Evolutionary conservation across 2,329 filamentous ascomycete genomes (phyloP), one percentile per base, ranked within the genome.

Genomic region (Verticillium tricorpus): DNA sequence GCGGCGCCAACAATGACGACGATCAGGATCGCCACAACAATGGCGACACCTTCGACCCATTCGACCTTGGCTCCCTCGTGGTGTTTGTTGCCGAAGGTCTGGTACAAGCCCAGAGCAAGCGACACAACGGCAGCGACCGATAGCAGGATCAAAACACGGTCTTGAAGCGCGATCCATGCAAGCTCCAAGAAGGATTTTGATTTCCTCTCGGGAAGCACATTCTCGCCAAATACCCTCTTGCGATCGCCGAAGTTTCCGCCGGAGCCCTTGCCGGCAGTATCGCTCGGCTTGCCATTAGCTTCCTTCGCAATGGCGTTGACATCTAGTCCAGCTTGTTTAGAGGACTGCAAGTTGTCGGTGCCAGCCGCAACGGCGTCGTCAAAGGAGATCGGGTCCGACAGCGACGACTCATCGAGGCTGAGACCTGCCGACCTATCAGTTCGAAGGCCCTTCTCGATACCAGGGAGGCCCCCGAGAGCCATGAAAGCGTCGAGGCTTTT

Each of bases 41-140:
- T 92, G 15, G 91, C 90, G 8, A 93, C 87, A 66, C 90, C 90
- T 74, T 94, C 91, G 4, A 93, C 88, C 91, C 91, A 93, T 72
- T 93, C 88, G 14, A 92, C 85, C 40, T 82, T 82, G 12, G 86
- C 79, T 35, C 76, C 71, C 37, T 74, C 77, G n/a, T 80, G 73
- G 11, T 79, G 74, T 7, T 73, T 63, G 61, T 80, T 80, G n/a
- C 83, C 85, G 60, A 89, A 82, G 1, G 89, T 88, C 69, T 93
- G 88, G 68, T 92, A 92, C 1, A 93, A 82, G 58, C 90, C 90
- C 45, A 93, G 82, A 0, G 86, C 87, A 31, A 93, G 80, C 1
- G 90, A 92, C 37, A 93, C 85, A 22, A 85, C 79, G 1, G 90
- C 90, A 15, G 90, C 89, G 28, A 87, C 80, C 1, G 88, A 89